Evolutionary conservation across 2,329 filamentous ascomycete species (phyloP), one percentile per base, ranked within the genome.

Genomic region (Claviceps africana): DNA sequence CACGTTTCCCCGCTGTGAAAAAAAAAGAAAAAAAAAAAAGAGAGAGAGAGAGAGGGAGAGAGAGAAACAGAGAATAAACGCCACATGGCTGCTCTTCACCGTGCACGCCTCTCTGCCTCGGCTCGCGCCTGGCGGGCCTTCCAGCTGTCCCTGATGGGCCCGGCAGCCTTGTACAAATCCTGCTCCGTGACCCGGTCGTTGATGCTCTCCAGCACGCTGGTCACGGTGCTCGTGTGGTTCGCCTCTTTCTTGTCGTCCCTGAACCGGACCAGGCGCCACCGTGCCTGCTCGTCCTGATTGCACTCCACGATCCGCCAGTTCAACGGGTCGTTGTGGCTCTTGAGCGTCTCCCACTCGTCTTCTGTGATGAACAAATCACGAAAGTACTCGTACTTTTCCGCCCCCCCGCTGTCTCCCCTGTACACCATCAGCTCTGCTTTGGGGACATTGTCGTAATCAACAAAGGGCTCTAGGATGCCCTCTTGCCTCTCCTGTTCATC

Each of bases 201-300:
- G 59, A 98, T 97, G 67, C 88, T 95, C 57, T 91, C 84, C 54
- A 96, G 76, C 4, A 98, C 93, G 64, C 86, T 94, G 28, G 82
- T 74, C 1, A 96, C 88, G 0, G 87, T 91, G 19, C 74, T 82
- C 54, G 86, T 84, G 67, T 97, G 90, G 62, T 98, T 98, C 0
- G 87, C 89, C 58, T 95, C 85, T 30, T 75, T 73, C 70, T 98
- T 98, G 68, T 98, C 93, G 62, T 97, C 90, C 50, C 93, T 79
- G 67, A 96, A 91, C 31, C 90, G 82, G 59, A 93, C 84, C 65
- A 88, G 87, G 53, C 89, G 81, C 93, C 93, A 98, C 22, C 83
- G 74, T 19, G 79, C 79, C 53, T 82, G 67, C 1, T 80, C 73
- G 62, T 95, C 88, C 68, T 88, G 81, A 62, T 82, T 88, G 65